Evolutionary conservation across 768 basidiomycete genomes (phyloP).

Genomic region (Lactifluus volemus): DNA sequence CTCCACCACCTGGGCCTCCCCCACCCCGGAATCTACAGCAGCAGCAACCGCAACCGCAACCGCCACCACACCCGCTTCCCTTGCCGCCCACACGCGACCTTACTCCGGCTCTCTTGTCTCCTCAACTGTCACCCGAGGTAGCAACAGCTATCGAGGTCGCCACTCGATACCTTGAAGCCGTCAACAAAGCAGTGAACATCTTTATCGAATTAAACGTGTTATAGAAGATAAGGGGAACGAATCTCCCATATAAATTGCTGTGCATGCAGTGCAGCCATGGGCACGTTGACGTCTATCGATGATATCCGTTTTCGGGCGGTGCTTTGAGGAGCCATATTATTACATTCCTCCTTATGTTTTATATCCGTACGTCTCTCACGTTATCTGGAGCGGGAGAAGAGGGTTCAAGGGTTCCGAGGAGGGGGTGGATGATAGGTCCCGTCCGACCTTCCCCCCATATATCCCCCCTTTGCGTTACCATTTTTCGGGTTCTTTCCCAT

Average conservation of each 20-base stretch:
- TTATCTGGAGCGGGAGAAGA: not conserved
- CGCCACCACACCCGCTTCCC: not conserved
- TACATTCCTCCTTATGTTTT: not conserved
- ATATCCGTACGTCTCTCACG: not conserved
- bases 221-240: not conserved
- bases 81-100: not conserved
- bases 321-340: not conserved
- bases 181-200: conserved; percentile 3
- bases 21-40: not conserved
- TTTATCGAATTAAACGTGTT: conserved; percentile 1
- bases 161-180: conserved; percentile 4
- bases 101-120: not conserved
- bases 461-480: too few relatives aligned
- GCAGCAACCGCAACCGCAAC: not conserved
- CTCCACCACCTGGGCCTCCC: conserved; percentile 1
- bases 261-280: not conserved
- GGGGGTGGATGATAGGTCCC: not conserved
- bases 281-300: not conserved
- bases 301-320: not conserved
- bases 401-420: not conserved
- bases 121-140: not conserved
- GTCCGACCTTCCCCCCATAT: not conserved
- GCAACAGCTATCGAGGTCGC: not conserved
- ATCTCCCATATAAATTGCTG: not conserved
- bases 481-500: too few relatives aligned